Base-by-base conservation (phyloP, 164 flowering plant genomes). In the Buxus sempervirens region DNA sequence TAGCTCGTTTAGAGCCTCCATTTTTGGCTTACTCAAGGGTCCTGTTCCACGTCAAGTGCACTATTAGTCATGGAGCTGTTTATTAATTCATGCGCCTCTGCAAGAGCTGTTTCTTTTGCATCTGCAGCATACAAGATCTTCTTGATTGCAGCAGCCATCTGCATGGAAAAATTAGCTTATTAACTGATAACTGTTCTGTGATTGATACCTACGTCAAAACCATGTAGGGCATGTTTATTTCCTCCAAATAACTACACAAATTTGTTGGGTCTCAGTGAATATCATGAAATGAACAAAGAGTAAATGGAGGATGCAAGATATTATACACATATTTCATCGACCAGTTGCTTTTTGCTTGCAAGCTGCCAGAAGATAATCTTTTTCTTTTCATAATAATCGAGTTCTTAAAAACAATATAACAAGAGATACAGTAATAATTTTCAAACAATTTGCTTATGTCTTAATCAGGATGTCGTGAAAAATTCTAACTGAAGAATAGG, bases 51-150 rank as follows among this genome's bases (percentile, higher is more conserved):
- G 57, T 70, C 77, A 21, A 23, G 27, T 66, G 72, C 76, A 58
- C 20, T 82, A 16, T 9, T 71, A 58, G 63, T 64, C 36, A 71
- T 28, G 0, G 82, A 55, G 28, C 77, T 69, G 51, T 25, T 26
- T 48, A 88, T 27, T n/a, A 79, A 69, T 57, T 84, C 88, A 71
- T 89, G 94, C 58, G 96, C 94, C 67, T 89, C 94, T 22, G 76
- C 77, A 53, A 90, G 86, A 26, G 85, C 86, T 2, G 92, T 82
- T 68, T 83, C 91, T 55, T 85, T 84, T 9, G 78, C 90, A 75
- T 93, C 97, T n/a, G 82, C 83, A 48, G 98, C 89, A 68, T 93
- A 93, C 66, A 93, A 64, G 49, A 93, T 88, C 78, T 84, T 90
- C 77, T 78, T 86, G 9, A 89, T 61, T 62, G 90, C 96, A 53